phyloP scores from a whole-genome alignment of 2,329 filamentous ascomycete genomes.

The Microsporum canis region DNA sequence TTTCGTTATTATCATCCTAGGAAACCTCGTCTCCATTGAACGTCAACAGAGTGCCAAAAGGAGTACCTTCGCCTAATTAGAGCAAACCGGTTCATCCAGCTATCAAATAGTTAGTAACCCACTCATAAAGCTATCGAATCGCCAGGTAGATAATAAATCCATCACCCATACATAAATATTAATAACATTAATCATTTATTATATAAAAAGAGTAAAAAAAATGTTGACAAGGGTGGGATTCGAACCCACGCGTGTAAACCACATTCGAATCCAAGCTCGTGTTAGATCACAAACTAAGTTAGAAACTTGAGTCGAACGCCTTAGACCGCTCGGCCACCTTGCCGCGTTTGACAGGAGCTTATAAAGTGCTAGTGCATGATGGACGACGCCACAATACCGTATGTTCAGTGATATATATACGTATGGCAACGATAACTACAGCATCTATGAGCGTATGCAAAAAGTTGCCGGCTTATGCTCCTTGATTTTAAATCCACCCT shows the following conservation, averaged over 20 bases:
- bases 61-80: too few species aligned
- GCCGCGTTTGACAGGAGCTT: neutral
- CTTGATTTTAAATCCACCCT: conserved; percentile 45
- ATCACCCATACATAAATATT: too few species aligned
- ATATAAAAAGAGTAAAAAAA: neutral
- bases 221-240: conserved; percentile 1
- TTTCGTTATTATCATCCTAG: neutral
- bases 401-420: neutral
- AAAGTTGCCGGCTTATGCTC: conserved; percentile 17
- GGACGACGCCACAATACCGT: neutral
- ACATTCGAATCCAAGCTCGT: conserved; percentile 3
- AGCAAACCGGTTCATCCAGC: too few species aligned
- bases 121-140: too few species aligned
- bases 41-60: neutral
- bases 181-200: too few species aligned
- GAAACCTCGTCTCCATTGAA: neutral
- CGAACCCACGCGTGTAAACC: conserved; percentile 1
- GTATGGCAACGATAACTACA: neutral
- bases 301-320: conserved; percentile 3
- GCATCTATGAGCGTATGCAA: neutral
- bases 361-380: neutral
- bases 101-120: too few species aligned
- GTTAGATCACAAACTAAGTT: conserved; percentile 1
- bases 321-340: neutral
- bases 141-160: too few species aligned